Evolutionary conservation across 768 basidiomycete genomes (phyloP).

Genomic region (Lactifluus echinatus): DNA sequence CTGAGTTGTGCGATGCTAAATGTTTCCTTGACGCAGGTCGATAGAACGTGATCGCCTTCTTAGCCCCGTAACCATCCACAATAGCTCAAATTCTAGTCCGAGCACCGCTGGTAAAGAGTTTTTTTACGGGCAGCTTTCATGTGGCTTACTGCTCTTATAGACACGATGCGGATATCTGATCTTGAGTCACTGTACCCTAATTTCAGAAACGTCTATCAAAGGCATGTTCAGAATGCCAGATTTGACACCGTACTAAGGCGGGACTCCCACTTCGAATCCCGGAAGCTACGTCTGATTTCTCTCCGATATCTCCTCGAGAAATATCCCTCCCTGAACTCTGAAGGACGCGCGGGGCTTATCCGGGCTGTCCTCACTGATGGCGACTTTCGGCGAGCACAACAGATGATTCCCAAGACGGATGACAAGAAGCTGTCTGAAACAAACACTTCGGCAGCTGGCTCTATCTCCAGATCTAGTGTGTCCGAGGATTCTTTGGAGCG

Average conservation of each 20-base stretch:
- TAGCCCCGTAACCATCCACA: not conserved
- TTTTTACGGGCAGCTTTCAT: no score
- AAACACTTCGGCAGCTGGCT: not conserved
- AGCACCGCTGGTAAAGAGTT: not conserved
- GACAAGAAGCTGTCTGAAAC: not conserved
- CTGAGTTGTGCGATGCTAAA: no score
- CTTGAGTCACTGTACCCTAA: not conserved
- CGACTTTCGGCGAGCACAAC: not conserved
- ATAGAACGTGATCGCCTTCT: not conserved
- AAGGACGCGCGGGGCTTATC: not conserved
- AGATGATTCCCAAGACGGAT: not conserved
- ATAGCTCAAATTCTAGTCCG: not conserved
- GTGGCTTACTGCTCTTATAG: no score
- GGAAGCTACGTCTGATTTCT: not conserved
- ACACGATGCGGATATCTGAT: not conserved
- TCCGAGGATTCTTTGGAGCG: not conserved
- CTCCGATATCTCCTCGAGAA: not conserved
- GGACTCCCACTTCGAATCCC: not conserved
- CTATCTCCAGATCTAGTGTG: not conserved
- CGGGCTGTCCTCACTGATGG: not conserved
- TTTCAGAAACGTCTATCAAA: not conserved
- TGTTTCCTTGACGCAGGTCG: not conserved
- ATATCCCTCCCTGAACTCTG: not conserved
- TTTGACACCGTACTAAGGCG: not conserved
- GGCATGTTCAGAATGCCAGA: not conserved